A percentile compares a stretch with the other conserved stretches of the same genome.
These are phyloP conservation scores for Coleophoma crateriformis DNA, from an alignment of 2,329 filamentous ascomycete genomes.

Conservation along the genomic window DNA sequence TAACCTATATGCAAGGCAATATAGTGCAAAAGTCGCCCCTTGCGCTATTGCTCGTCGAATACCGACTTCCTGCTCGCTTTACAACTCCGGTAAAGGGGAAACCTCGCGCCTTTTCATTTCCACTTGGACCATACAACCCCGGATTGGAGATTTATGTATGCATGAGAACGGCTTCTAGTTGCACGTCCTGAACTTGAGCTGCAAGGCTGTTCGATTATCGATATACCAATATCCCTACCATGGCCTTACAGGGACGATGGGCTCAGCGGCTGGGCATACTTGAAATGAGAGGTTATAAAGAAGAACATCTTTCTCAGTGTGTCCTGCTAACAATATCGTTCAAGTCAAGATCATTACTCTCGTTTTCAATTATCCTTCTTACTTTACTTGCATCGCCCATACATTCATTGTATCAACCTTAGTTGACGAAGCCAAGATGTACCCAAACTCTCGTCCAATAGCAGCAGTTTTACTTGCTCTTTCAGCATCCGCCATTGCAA, in stretches of 20 bases:
- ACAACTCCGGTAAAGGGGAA: too few species aligned
- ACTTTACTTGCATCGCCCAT: background rate
- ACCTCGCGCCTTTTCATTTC: too few species aligned
- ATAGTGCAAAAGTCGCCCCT: too few species aligned
- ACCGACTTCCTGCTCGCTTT: too few species aligned
- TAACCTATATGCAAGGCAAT: too few species aligned
- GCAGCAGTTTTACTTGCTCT: conserved; percentile 3
- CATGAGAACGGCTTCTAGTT: too few species aligned
- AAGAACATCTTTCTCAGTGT: background rate
- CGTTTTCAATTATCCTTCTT: background rate
- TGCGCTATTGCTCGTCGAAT: too few species aligned
- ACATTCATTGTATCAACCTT: background rate
- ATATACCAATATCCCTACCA: conserved; percentile 1
- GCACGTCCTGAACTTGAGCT: background rate
- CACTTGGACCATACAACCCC: too few species aligned
- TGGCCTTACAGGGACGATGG: background rate
- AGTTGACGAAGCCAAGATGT: conserved; percentile 1
- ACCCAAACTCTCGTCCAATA: background rate
- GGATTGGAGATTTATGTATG: too few species aligned
- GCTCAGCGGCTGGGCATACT: background rate
- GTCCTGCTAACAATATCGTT: background rate
- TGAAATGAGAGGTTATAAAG: background rate
- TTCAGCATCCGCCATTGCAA: conserved; percentile 2
- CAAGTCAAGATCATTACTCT: background rate
- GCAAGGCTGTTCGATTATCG: conserved; percentile 8